Base-by-base conservation (phyloP, 805 yeast species). In the Candida boleticola region DNA sequence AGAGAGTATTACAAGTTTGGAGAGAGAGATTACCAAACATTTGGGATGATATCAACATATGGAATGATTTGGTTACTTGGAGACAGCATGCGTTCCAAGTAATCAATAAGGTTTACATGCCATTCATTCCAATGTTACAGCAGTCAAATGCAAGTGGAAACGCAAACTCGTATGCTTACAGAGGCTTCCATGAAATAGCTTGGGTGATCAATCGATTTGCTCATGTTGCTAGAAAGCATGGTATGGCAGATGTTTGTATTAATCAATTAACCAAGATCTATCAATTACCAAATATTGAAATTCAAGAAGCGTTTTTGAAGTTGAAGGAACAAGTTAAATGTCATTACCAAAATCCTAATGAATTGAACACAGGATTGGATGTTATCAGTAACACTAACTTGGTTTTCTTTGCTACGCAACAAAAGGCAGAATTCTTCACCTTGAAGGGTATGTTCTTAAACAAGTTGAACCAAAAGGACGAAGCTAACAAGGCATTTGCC, bases 61-160 rank as follows among this genome's bases (percentile, higher is more conserved):
- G 99, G 99, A 90, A 95, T 51, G 99, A 93, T 58, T 68, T 93
- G 46, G 96, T 93, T 3, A 90, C 98, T 0, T 93, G 99, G 99
- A 77, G 99, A 52, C 98, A 93, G 64, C 98, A 93, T 67, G 97
- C 96, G 0, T 93, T 95, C 74, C 90, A 88, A 49, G 97, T 92
- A 20, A 90, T 93, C 53, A 93, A 93, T 71, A 86, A 86, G 60
- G 95, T 88, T 1, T 93, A 93, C 62, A 77, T 90, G 75, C 98
- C 98, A 6, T 75, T 95, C 55, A 85, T 90, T 46, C 95, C 96
- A 1, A 80, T 88, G 2, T 59, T 88, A 27, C 96, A 88, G 53
- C 89, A 85, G 47, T 64, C 73, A 18, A 71, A 68, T 42, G 79
- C 82, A 34, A 82, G 83, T 14, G 81, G 82, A 36, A 83, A 81